These are phyloP conservation scores for Mycena sp. DNA, from an alignment of 1,284 basidiomycete genomes.

Conservation along the genomic window DNA sequence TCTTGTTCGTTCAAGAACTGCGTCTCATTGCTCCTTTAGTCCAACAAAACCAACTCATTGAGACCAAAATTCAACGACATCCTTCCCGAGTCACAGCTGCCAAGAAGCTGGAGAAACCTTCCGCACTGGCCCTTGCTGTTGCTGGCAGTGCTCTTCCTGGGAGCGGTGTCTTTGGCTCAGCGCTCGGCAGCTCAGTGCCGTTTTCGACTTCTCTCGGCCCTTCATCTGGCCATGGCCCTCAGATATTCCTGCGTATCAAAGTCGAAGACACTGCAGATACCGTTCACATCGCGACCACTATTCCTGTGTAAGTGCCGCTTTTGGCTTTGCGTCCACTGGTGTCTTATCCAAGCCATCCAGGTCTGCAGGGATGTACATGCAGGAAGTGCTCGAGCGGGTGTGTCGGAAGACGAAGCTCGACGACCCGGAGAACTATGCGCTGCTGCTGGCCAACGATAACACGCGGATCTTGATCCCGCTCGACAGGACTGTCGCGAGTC, in stretches of 20 bases:
- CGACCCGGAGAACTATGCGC: conserved; percentile 84
- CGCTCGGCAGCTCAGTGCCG: conserved; percentile 52
- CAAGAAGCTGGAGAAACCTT: conserved; percentile 58
- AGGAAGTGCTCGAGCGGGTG: conserved; percentile 91
- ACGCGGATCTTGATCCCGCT: conserved; percentile 82
- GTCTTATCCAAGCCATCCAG: conserved; percentile 49
- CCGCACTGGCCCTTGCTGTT: conserved; percentile 37
- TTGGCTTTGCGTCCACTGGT: neutral
- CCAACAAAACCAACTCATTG: conserved; percentile 83
- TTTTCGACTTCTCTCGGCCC: conserved; percentile 74
- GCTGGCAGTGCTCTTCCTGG: conserved; percentile 41
- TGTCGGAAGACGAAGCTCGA: conserved; percentile 79
- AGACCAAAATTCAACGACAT: conserved; percentile 79
- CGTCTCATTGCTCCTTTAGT: conserved; percentile 54
- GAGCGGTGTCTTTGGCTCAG: conserved; percentile 46
- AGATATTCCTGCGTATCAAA: conserved; percentile 82
- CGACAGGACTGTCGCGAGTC: conserved; percentile 94
- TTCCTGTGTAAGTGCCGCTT: conserved; percentile 76
- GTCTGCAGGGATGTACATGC: conserved; percentile 95
- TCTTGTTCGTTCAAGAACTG: neutral
- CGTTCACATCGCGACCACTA: conserved; percentile 86
- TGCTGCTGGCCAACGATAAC: conserved; percentile 80
- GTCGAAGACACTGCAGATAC: conserved; percentile 83
- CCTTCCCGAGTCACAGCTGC: conserved; percentile 75
- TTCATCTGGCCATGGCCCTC: conserved; percentile 76